These are phyloP conservation scores for Centrapalus pauciflorus DNA, from an alignment of 129 eudicot species.

Conservation along the genomic window DNA sequence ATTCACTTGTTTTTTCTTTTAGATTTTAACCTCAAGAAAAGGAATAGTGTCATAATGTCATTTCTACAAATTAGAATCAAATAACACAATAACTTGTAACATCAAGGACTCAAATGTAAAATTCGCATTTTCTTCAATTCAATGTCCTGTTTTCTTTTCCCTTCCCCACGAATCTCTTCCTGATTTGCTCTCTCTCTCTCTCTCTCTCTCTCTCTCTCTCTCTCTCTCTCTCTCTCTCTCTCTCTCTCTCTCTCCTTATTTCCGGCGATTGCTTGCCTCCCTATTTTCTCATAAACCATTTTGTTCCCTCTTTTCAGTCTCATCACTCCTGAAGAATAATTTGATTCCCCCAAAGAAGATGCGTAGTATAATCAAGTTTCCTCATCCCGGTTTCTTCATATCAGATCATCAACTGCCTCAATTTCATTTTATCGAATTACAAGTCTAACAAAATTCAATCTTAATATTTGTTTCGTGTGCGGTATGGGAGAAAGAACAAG, in stretches of 20 bases:
- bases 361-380: slow-evolving; percentile 20
- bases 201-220: not conserved
- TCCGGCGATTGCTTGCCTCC: slow-evolving; percentile 26
- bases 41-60: not conserved
- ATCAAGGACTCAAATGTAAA: slow-evolving; percentile 15
- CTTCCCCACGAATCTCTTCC: slow-evolving; percentile 32
- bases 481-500: slow-evolving; percentile 41
- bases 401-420: slow-evolving; percentile 27
- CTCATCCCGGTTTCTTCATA: slow-evolving; percentile 22
- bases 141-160: slow-evolving; percentile 18
- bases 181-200: slow-evolving; percentile 26
- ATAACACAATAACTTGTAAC: not conserved
- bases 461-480: not conserved
- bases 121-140: slow-evolving; percentile 6
- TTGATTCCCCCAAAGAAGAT: slow-evolving; percentile 14
- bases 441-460: not conserved
- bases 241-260: slow-evolving; percentile 16
- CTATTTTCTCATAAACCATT: not conserved
- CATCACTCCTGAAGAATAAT: not conserved
- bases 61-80: not conserved
- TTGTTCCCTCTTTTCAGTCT: not conserved
- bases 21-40: too few species aligned
- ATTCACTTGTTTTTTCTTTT: not conserved
- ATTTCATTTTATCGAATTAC: not conserved
- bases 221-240: not conserved